Evolutionary conservation across 2,329 filamentous ascomycete genomes (phyloP), one percentile per base, ranked within the genome.

Genomic region (Alternaria gansuensis): DNA sequence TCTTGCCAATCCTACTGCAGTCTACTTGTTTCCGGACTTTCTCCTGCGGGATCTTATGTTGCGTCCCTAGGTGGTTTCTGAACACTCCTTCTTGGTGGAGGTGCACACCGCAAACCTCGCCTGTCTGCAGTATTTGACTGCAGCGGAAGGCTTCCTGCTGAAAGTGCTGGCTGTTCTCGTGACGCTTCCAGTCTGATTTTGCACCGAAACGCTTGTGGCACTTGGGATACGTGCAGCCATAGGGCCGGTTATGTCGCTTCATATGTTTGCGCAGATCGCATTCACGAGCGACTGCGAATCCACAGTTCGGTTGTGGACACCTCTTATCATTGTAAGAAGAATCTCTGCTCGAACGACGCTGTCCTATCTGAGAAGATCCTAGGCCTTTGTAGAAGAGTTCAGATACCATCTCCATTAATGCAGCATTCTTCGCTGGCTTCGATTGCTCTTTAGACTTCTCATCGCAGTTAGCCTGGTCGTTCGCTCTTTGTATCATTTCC

Each of bases 131-230:
- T 11, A 44, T 23, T 5, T 59, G 70, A 29, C 84, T 81, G 72
- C 93, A 97, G 29, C 85, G 86, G 88, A 90, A 97, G 46, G 84
- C 83, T 69, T 93, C 89, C 5, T 85, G 76, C 58, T 90, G 86
- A 60, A 85, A 87, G 74, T 97, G 93, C 70, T 94, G 90, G 14
- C 85, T 87, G 64, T 87, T 90, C 71, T 97, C 94, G 70, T 97
- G 93, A 1, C 93, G 87, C 74, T 96, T 96, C 93, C 88, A 97
- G 76, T 97, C 93, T 59, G 92, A 93, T 73, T 97, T 96, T 76
- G 90, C 93, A n/a, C 93, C 93, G 66, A 97, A 97, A 0, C 74
- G 82, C 71, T 92, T 93, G 48, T 78, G 76, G 70, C 93, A 97
- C 29, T 80, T 77, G 8, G 82, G 77, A 63, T 88, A 90, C 0